These are phyloP conservation scores for Fusarium foetens DNA, from an alignment of 2,329 filamentous ascomycete genomes.

Conservation along the genomic window DNA sequence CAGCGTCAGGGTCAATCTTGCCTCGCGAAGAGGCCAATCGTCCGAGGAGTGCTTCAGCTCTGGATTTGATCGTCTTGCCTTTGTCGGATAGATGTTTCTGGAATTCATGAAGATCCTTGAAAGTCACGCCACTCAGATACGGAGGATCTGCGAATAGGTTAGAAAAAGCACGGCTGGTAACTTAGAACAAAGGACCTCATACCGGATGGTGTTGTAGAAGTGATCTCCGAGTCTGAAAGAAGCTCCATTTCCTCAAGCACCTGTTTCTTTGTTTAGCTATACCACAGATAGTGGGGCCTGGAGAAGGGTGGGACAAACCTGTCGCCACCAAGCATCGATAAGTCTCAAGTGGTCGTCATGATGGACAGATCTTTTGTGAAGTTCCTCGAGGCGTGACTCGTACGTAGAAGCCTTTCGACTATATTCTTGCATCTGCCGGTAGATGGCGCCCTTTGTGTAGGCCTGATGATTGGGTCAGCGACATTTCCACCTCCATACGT, in stretches of 20 bases:
- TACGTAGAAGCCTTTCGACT: slow-evolving; percentile 87
- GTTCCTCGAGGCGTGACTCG: slow-evolving; percentile 82
- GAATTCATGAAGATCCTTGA: slow-evolving; percentile 76
- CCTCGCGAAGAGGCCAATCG: slow-evolving; percentile 63
- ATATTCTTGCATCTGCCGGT: slow-evolving; percentile 97
- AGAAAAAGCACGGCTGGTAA: slow-evolving; percentile 13
- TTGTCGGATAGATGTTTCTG: slow-evolving; percentile 82
- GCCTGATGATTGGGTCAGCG: slow-evolving; percentile 47
- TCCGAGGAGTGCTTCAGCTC: slow-evolving; percentile 75
- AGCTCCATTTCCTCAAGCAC: slow-evolving; percentile 72
- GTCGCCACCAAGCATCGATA: slow-evolving; percentile 93
- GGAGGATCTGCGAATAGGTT: slow-evolving; percentile 58
- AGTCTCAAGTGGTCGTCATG: slow-evolving; percentile 94
- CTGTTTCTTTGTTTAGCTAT: slow-evolving; percentile 50
- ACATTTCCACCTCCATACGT: slow-evolving; percentile 31
- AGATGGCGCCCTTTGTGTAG: slow-evolving; percentile 86
- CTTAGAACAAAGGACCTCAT: slow-evolving; percentile 8
- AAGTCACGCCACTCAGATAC: slow-evolving; percentile 68
- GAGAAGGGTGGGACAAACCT: slow-evolving; percentile 66
- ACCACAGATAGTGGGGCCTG: background rate
- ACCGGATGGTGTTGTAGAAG: slow-evolving; percentile 42
- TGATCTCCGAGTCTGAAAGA: slow-evolving; percentile 60
- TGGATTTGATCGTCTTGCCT: slow-evolving; percentile 78
- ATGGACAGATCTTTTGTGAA: slow-evolving; percentile 79
- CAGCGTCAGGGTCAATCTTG: slow-evolving; percentile 72